These are phyloP conservation scores for Eruca vesicaria DNA, from an alignment of 441 rosid genomes.

Conservation along the genomic window DNA sequence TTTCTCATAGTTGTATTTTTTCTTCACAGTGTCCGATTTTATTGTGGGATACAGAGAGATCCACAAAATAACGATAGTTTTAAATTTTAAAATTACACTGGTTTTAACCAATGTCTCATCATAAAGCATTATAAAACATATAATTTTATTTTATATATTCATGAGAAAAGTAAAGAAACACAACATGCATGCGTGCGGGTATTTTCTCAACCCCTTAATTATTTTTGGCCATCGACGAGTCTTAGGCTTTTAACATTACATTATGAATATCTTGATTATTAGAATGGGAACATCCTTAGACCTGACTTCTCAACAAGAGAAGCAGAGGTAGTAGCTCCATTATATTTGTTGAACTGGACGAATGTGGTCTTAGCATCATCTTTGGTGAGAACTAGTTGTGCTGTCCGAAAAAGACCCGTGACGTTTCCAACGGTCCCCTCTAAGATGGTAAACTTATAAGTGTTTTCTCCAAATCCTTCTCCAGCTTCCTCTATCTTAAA, in stretches of 20 bases:
- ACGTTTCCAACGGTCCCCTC: neutral
- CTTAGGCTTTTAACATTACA: neutral
- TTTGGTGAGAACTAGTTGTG: constrained; percentile 6
- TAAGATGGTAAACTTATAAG: constrained; percentile 1
- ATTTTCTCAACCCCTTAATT: constrained; percentile 7
- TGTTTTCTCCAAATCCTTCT: neutral
- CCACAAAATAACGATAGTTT: too few species aligned
- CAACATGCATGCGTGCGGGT: neutral
- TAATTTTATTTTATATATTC: neutral
- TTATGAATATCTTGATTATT: neutral
- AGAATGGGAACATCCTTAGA: constrained; percentile 21
- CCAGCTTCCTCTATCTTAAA: constrained; percentile 8
- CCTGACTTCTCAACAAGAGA: constrained; percentile 4
- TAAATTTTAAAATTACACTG: too few species aligned
- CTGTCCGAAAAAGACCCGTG: neutral
- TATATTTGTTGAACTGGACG: neutral
- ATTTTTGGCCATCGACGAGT: neutral
- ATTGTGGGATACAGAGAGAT: too few species aligned
- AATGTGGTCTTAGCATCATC: neutral
- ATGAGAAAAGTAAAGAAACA: neutral
- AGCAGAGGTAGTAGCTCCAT: neutral
- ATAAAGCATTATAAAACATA: neutral
- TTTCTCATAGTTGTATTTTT: too few species aligned
- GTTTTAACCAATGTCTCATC: too few species aligned
- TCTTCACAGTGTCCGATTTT: too few species aligned